Base-by-base conservation (phyloP, 257 asterid genomes). In the Fraxinus pennsylvanica region DNA sequence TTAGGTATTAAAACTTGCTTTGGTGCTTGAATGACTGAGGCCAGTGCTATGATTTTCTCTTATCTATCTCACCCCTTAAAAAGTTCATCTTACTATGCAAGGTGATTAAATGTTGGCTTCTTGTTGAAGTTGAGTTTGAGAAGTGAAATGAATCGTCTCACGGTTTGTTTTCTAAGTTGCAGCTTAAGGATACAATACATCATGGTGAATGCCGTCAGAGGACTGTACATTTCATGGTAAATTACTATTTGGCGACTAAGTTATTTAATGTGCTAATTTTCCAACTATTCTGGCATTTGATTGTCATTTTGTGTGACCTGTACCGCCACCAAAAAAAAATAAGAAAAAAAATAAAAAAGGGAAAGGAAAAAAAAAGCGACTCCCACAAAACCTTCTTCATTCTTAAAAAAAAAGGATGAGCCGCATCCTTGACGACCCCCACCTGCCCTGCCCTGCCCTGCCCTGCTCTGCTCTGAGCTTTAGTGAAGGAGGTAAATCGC, bases 211-310 rank as follows among this genome's bases (percentile, higher is more conserved):
- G 97, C 90, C 45, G 78, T 81, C 77, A 92, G 85, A 81, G 97
- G 97, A 71, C 71, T 91, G 84, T 86, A 81, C 82, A 83, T 94
- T 77, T 79, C 98, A 78, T 94, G 98, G 98, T 91, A 89, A 86
- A 30, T 65, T 50, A 4, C 30, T 3, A 45, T 63, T 67, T 29
- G 4, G 35, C 52, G 76, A 71, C 22, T 9, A 41, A 15, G 12
- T n/a, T 54, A 6, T 54, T 5, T 54, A 54, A 1, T 54, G 2
- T 54, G 22, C n/a, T 17, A 5, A 17, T 17, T 15, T 54, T 54
- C 22, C 22, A n/a, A 19, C 65, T 17, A 4, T 54, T 54, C 10
- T 17, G 65, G 65, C 9, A 17, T 54, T 54, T 19, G 27, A 54
- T n/a, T 54, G 9, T n/a, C 65, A 19, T 9, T 0, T 54, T 19